Evolutionary conservation across 108 stramenopile genomes (phyloP).

Genomic region (Chaetoceros muelleri): DNA sequence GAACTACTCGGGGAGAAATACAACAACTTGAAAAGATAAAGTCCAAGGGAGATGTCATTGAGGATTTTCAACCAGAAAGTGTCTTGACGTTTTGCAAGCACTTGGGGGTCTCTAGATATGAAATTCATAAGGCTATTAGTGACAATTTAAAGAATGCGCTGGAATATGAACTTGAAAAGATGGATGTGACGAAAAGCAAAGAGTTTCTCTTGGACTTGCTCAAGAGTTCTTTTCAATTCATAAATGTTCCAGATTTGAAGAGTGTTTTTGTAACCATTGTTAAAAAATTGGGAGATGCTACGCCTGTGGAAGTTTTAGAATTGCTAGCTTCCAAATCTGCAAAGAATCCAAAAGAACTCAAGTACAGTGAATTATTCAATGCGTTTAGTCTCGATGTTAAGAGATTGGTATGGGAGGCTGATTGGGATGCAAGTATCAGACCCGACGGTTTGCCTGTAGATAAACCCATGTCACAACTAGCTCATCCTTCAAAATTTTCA

Average conservation of each 20-base stretch:
- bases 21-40: background rate
- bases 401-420: constrained; percentile 76
- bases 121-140: constrained; percentile 67
- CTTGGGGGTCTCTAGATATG: constrained; percentile 59
- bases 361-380: constrained; percentile 58
- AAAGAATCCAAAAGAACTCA: constrained; percentile 36
- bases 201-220: constrained; percentile 50
- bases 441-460: background rate
- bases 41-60: background rate
- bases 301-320: constrained; percentile 52
- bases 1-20: background rate
- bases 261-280: constrained; percentile 66
- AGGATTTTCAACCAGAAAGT: constrained; percentile 28
- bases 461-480: background rate
- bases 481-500: background rate
- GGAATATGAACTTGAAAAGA: constrained; percentile 73
- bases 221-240: constrained; percentile 56
- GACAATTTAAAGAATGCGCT: constrained; percentile 54
- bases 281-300: constrained; percentile 61
- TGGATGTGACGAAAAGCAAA: constrained; percentile 23
- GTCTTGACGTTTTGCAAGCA: constrained; percentile 64
- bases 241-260: constrained; percentile 59
- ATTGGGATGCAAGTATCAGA: constrained; percentile 57
- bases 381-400: constrained; percentile 58
- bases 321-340: constrained; percentile 39